These are phyloP conservation scores for Suhomyces wounanorum DNA, from an alignment of 1,139 yeast genomes.

Conservation along the genomic window DNA sequence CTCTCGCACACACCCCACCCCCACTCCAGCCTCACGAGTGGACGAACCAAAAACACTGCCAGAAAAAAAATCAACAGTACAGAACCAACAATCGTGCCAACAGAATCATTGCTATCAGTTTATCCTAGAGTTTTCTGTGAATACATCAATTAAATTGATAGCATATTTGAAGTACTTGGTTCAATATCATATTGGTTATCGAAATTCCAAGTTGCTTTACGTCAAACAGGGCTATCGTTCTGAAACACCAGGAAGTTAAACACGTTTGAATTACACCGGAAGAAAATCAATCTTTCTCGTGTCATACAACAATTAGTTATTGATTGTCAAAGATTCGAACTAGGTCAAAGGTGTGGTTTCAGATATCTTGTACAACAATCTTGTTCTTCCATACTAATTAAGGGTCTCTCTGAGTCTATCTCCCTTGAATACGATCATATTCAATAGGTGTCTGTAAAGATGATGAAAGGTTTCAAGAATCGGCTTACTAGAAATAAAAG, in stretches of 20 bases:
- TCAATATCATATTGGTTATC: background rate
- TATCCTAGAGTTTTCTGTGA: background rate
- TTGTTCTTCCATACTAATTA: background rate
- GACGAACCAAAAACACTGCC: constrained; percentile 12
- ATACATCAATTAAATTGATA: constrained; percentile 1
- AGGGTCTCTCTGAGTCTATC: background rate
- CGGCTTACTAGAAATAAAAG: constrained; percentile 49
- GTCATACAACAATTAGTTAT: background rate
- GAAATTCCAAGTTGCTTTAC: background rate
- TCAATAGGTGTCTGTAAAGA: constrained; percentile 21
- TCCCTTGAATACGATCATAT: background rate
- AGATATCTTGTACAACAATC: background rate
- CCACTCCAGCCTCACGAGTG: constrained; percentile 11
- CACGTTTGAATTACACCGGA: background rate
- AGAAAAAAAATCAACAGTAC: constrained; percentile 11
- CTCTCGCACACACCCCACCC: constrained; percentile 1
- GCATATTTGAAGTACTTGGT: background rate
- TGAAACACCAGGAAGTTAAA: background rate
- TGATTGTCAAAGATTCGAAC: background rate
- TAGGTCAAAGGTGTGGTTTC: background rate
- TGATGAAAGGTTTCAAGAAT: constrained; percentile 56
- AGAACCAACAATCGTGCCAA: constrained; percentile 3
- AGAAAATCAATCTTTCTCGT: background rate
- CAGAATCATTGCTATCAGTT: constrained; percentile 4
- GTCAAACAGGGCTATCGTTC: background rate